Evolutionary conservation across 2,329 filamentous ascomycete genomes (phyloP).

Genomic region (Pseudocercospora fuligena): DNA sequence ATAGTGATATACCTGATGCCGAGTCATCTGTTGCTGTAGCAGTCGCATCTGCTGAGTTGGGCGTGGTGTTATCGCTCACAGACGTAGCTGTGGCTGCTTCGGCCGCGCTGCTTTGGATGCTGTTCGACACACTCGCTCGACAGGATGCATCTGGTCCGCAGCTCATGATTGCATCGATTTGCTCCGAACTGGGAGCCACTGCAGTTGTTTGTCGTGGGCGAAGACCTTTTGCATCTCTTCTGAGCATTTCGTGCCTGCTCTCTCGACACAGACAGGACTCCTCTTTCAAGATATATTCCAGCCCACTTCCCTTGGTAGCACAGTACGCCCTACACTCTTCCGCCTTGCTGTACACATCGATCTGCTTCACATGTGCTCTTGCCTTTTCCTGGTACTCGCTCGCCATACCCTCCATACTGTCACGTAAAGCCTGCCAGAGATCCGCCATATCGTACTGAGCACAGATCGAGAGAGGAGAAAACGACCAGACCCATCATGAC

Average conservation of each 20-base stretch:
- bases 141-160: too few relatives aligned
- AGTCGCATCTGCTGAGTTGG: too few relatives aligned
- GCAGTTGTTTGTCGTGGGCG: too few relatives aligned
- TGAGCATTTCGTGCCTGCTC: neutral
- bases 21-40: too few relatives aligned
- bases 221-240: neutral
- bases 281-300: neutral
- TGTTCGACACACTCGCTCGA: neutral
- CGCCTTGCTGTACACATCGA: neutral
- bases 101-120: too few relatives aligned
- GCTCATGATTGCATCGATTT: too few relatives aligned
- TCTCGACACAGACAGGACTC: neutral
- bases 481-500: constrained; percentile 11
- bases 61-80: too few relatives aligned
- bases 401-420: constrained; percentile 5
- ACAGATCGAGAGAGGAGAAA: constrained; percentile 1
- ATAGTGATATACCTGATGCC: too few relatives aligned
- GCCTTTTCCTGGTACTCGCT: too few relatives aligned
- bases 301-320: neutral
- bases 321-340: constrained; percentile 8
- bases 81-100: too few relatives aligned
- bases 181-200: too few relatives aligned
- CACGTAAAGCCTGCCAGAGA: constrained; percentile 1
- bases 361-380: constrained; percentile 7
- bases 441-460: constrained; percentile 3